Base-by-base conservation (phyloP, 768 basidiomycete species). In the Candolleomyces efflorescens region DNA sequence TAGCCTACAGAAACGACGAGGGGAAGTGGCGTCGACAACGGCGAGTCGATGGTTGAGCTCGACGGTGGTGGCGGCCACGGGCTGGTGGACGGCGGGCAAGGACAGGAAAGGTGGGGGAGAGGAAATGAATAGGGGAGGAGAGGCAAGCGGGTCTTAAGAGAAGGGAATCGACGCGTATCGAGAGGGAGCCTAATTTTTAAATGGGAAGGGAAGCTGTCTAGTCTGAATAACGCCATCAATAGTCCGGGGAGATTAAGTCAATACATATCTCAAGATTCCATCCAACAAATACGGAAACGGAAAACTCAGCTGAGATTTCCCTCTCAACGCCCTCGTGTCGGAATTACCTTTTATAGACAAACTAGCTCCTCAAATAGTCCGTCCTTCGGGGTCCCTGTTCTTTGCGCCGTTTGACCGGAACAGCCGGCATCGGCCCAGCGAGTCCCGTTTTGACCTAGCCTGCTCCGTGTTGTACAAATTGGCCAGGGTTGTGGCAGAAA, bases 121-220 rank as follows among this genome's bases (percentile, higher is more conserved):
- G 59, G 46, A 45, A 54, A 23, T 54, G 51, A 51, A 54, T 38
- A 54, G 56, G 49, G 37, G 55, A 46, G 53, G 59, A 36, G 53
- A 55, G 27, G 58, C 45, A 27, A 24, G 54, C 39, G 57, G 53
- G 58, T 38, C 56, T 56, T 49, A 59, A 53, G 55, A 58, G 48
- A 56, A 39, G 53, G 52, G 58, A 54, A 44, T 59, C 54, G 58
- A 48, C 58, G 58, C 58, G 53, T 59, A 53, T 54, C 45, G 58
- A 27, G 52, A 59, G 54, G 53, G 46, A 59, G 58, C n/a, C 43
- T 59, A 54, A 44, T 51, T 53, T 57, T 57, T 59, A 47, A 41
- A 50, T 53, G 36, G 48, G 58, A 59, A 59, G 58, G 46, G 26
- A 53, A 53, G 57, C 51, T 53, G 57, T 41, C 57, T 18, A 49